Base-by-base conservation (phyloP, 768 basidiomycete species). In the Kwoniella sp. region DNA sequence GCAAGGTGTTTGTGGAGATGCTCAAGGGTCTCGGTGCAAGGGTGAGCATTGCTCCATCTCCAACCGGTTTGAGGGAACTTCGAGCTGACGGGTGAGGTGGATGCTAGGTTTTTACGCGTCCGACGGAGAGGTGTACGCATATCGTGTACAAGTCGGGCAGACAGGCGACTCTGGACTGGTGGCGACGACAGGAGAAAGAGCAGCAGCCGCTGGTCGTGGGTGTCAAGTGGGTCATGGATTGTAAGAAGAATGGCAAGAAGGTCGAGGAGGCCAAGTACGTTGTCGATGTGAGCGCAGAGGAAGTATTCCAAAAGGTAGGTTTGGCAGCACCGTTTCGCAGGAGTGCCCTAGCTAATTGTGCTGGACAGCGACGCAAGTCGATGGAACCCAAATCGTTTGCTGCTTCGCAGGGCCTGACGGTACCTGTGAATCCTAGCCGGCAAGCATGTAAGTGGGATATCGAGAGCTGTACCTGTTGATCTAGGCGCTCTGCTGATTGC, bases 101-200 rank as follows among this genome's bases (percentile, higher is more conserved):
- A n/a, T n/a, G 26, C 0, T 52, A 75, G 74, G 74, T 75, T 6
- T 53, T 74, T 2, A 53, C 46, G 9, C 55, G 65, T 47, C 69
- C 68, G 5, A 65, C 71, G 12, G 72, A 74, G 11, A 57, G 55
- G 10, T 56, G 60, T 41, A 76, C 75, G 0, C 75, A 76, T 46
- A 65, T 76, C 52, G 61, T 76, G 27, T 76, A 67, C 63, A 76
- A 76, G 56, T 67, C 67, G 17, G 75, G 75, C 8, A 61, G 62
- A 56, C 49, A 59, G 1, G 54, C 73, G 0, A 76, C 75, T 3
- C 44, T 76, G n/a, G 42, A 59, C 1, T 74, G 73, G 68, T 73
- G 62, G 33, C 40, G 71, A 26, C 62, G 62, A 42, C 69, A 69
- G 34, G 50, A 44, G 6, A 20, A 42, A 32, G 50, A 52, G 5